A percentile compares a stretch with the other conserved stretches of the same genome.
phyloP scores from a whole-genome alignment of 1,284 basidiomycete genomes.

The Coriolopsis trogii region DNA sequence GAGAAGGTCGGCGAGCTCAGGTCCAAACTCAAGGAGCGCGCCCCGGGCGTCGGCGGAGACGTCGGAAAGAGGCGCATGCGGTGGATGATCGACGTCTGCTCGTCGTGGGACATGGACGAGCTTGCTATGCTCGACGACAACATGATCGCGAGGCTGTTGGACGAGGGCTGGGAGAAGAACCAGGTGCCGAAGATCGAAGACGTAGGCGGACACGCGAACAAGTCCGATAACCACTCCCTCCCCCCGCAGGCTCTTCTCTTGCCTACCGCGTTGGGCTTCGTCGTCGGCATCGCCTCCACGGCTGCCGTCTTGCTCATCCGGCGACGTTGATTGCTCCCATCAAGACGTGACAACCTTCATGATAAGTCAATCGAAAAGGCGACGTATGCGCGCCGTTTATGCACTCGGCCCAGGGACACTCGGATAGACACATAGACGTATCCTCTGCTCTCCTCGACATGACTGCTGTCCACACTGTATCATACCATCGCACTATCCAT shows the following conservation, averaged over 20 bases:
- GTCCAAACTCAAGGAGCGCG: slow-evolving; percentile 67
- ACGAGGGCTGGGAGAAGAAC: slow-evolving; percentile 72
- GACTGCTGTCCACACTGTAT: slow-evolving; percentile 1
- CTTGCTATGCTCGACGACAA: slow-evolving; percentile 67
- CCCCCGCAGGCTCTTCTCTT: slow-evolving; percentile 17
- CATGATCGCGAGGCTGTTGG: slow-evolving; percentile 60
- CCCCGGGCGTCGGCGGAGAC: slow-evolving; percentile 77
- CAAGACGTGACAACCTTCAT: background rate
- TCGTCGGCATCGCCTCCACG: slow-evolving; percentile 36
- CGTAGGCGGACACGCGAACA: slow-evolving; percentile 38
- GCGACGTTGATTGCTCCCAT: slow-evolving; percentile 10
- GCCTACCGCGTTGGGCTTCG: slow-evolving; percentile 37
- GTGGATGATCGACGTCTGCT: slow-evolving; percentile 94
- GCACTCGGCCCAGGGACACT: slow-evolving; percentile 1
- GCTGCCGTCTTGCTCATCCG: slow-evolving; percentile 26
- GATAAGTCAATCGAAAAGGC: too few species aligned
- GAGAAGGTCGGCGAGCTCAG: slow-evolving; percentile 79
- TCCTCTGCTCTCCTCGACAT: background rate
- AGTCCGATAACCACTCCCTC: slow-evolving; percentile 7
- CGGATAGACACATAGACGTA: slow-evolving; percentile 4
- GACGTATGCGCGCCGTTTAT: background rate
- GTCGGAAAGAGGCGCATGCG: slow-evolving; percentile 82
- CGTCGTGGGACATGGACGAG: slow-evolving; percentile 82
- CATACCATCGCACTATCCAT: background rate
- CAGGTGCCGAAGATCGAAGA: slow-evolving; percentile 51